These are phyloP conservation scores for Aspergillus fumigatiaffinis DNA, from an alignment of 2,329 filamentous ascomycete genomes.

Conservation along the genomic window DNA sequence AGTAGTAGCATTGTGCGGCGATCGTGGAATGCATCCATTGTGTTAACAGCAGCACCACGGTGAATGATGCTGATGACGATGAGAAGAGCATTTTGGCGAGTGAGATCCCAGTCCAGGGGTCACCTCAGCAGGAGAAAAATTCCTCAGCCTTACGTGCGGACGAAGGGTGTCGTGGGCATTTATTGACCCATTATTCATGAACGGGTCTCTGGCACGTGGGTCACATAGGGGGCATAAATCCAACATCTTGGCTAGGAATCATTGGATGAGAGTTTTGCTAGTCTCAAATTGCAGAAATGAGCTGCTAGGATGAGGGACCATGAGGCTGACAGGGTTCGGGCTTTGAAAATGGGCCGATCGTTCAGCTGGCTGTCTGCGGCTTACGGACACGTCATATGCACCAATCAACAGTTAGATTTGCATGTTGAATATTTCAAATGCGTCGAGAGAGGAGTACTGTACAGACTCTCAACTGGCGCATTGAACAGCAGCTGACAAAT, in stretches of 20 bases:
- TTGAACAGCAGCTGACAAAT: not conserved
- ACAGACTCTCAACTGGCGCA: too few species aligned
- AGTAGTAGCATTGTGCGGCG: not conserved
- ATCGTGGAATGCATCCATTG: not conserved
- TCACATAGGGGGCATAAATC: not conserved
- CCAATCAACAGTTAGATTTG: not conserved
- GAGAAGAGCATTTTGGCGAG: not conserved
- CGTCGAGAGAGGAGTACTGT: too few species aligned
- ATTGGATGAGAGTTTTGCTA: not conserved
- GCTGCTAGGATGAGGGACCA: not conserved
- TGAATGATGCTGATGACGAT: not conserved
- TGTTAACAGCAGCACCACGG: not conserved
- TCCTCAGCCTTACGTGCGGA: not conserved
- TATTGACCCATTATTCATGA: not conserved
- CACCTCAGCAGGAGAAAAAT: not conserved
- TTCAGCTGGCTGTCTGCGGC: not conserved
- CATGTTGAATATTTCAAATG: not conserved
- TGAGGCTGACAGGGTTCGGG: not conserved
- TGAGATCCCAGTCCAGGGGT: not conserved
- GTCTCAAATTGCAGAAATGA: not conserved
- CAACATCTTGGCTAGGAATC: not conserved
- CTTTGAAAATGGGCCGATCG: not conserved
- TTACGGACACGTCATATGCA: not conserved
- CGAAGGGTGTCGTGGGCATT: not conserved
- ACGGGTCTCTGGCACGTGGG: not conserved